Percentiles rank a stretch among this genome's conserved stretches.
Evolutionary conservation across 106 monocot genomes (phyloP).

Genomic region (Acanthochlamys bracteata): DNA sequence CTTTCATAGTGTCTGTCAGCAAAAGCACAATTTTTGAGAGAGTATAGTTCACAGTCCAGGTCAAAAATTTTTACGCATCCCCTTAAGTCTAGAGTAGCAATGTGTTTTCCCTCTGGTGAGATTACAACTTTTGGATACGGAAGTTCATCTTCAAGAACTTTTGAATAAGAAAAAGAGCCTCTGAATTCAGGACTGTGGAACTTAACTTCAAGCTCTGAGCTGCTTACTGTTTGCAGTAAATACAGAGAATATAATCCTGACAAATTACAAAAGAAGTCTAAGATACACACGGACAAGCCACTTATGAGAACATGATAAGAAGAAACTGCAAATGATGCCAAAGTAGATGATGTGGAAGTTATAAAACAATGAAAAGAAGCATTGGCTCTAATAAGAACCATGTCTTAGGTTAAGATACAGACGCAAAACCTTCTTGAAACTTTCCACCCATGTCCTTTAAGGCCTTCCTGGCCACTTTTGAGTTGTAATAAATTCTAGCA

Average conservation of each 20-base stretch:
- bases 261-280: slow-evolving; percentile 5
- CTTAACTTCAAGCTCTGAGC: slow-evolving; percentile 33
- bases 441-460: too few relatives aligned
- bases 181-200: slow-evolving; percentile 34
- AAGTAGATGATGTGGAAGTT: not conserved
- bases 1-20: slow-evolving; percentile 6
- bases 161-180: slow-evolving; percentile 51
- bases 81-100: slow-evolving; percentile 56
- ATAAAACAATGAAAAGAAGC: not conserved
- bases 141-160: slow-evolving; percentile 17
- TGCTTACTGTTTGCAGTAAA: slow-evolving; percentile 32
- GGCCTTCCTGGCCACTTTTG: too few relatives aligned
- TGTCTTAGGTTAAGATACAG: too few relatives aligned
- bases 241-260: slow-evolving; percentile 58
- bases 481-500: too few relatives aligned
- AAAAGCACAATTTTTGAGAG: slow-evolving; percentile 42
- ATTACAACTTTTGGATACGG: slow-evolving; percentile 53
- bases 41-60: slow-evolving; percentile 26
- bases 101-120: slow-evolving; percentile 56
- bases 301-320: not conserved
- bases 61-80: slow-evolving; percentile 50
- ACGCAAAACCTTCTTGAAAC: too few relatives aligned
- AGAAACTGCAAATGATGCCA: not conserved
- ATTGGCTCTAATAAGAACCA: too few relatives aligned
- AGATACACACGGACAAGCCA: not conserved